Percentiles rank a stretch among this genome's conserved stretches.
phyloP scores from a whole-genome alignment of 202 grass and related monocot species.

The Setaria viridis region DNA sequence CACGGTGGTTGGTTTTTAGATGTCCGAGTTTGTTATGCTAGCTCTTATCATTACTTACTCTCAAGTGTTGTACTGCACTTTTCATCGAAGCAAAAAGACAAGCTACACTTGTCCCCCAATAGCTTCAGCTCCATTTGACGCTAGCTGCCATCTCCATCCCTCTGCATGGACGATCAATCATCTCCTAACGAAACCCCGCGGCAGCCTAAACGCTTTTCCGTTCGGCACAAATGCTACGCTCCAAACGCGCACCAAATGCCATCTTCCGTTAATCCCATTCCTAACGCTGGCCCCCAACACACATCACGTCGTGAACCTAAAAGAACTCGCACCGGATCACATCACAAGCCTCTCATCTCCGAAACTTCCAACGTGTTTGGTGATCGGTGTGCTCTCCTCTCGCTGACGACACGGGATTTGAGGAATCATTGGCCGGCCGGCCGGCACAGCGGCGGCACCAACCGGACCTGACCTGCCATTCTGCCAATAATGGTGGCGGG shows the following conservation, averaged over 20 bases:
- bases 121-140: conserved; percentile 9
- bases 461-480: conserved; percentile 42
- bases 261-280: neutral
- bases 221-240: conserved; percentile 39
- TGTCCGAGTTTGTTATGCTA: conserved; percentile 43
- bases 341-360: neutral
- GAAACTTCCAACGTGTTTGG: conserved; percentile 15
- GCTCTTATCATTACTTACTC: neutral
- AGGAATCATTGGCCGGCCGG: conserved; percentile 12
- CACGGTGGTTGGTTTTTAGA: conserved; percentile 47
- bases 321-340: conserved; percentile 18
- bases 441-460: conserved; percentile 44
- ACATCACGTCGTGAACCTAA: conserved; percentile 14
- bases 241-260: conserved; percentile 1
- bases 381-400: neutral
- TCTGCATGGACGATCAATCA: neutral
- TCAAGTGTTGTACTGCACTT: conserved; percentile 8
- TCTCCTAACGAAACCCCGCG: neutral
- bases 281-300: neutral
- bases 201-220: conserved; percentile 17
- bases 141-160: neutral
- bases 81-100: neutral
- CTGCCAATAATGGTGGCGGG: conserved; percentile 31
- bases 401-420: conserved; percentile 10
- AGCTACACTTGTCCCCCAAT: neutral